Evolutionary conservation across 495 filamentous ascomycete species (phyloP), one percentile per base, ranked within the genome.

Genomic region (Thermothielavioides terrestris): DNA sequence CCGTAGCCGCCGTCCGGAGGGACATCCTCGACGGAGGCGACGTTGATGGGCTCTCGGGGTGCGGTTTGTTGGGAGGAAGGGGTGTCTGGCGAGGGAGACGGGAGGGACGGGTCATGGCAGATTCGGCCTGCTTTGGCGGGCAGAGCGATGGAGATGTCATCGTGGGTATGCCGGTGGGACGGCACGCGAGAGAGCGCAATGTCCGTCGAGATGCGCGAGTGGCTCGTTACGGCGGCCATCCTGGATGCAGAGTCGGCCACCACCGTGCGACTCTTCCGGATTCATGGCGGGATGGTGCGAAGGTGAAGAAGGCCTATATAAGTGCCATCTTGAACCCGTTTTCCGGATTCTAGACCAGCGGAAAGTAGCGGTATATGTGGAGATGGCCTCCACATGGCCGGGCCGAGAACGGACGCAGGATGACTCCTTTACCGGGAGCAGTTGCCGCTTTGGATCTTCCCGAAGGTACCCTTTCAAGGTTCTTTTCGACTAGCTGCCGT

Each of bases 1-100:
- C 78, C 78, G 54, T 81, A 81, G 1, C 78, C 78, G 10, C 78
- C 78, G 50, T 81, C 74, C 0, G 78, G 78, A 7, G 77, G 73
- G 23, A 41, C 28, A 28, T 53, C 39, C 22, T 47, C 36, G n/a
- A 53, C 15, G 22, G 26, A n/a, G 25, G 49, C 57, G 20, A 32
- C 31, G 22, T 35, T 37, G 31, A 39, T 55, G 4, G 60, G 58
- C 0, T 42, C 2, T 1, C 25, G 38, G 20, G 14, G 17, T 12
- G 34, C 18, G 18, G 26, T 7, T 27, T 35, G 6, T 25, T 12
- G 21, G 11, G 38, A 12, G 14, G 22, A 26, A 3, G 17, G 9
- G n/a, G 22, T 21, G 11, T 26, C 21, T 5, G 38, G 7, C 4
- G 38, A 41, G 11, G 8, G 22, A 26, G 17, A 3, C 22, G 3